Evolutionary conservation across 768 basidiomycete genomes (phyloP), one percentile per base, ranked within the genome.

Genomic region (Mycena floridula): DNA sequence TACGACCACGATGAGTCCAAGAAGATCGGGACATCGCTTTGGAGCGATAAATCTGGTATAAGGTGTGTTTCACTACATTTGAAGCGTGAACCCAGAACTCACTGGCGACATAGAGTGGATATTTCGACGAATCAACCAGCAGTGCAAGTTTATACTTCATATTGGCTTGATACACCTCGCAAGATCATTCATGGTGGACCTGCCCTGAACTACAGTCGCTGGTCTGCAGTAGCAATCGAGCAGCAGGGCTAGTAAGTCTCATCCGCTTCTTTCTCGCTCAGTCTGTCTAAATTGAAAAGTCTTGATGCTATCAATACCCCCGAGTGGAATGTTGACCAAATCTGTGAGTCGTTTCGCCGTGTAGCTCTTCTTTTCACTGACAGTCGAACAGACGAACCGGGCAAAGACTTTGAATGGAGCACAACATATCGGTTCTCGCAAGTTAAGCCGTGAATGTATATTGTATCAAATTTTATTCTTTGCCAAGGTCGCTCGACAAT

Each of bases 221-320:
- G 61, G 52, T 62, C 67, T 35, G 74, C 72, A 0, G 67, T 77
- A 12, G 76, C 73, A 0, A 69, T 79, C 41, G 76, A 78, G 50
- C 75, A 76, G 50, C 65, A 75, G 50, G 73, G 74, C 5, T 73
- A 71, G n/a, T n/a, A n/a, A n/a, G n/a, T n/a, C n/a, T n/a, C n/a
- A n/a, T n/a, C n/a, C n/a, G n/a, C n/a, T n/a, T n/a, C n/a, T n/a
- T n/a, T n/a, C n/a, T n/a, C n/a, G n/a, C n/a, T n/a, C n/a, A n/a
- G n/a, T n/a, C n/a, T n/a, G n/a, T n/a, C n/a, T n/a, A n/a, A n/a
- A n/a, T n/a, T n/a, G n/a, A n/a, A n/a, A n/a, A n/a, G n/a, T 48
- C 61, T 77, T 37, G 77, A 71, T 53, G 76, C 75, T 9, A 76
- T 78, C 42, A 75, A 79, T 49, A 74, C 69, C 5, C 77, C 76